Evolutionary conservation across 495 filamentous ascomycete genomes (phyloP), one percentile per base, ranked within the genome.

Genomic region (Apodospora peruviana): DNA sequence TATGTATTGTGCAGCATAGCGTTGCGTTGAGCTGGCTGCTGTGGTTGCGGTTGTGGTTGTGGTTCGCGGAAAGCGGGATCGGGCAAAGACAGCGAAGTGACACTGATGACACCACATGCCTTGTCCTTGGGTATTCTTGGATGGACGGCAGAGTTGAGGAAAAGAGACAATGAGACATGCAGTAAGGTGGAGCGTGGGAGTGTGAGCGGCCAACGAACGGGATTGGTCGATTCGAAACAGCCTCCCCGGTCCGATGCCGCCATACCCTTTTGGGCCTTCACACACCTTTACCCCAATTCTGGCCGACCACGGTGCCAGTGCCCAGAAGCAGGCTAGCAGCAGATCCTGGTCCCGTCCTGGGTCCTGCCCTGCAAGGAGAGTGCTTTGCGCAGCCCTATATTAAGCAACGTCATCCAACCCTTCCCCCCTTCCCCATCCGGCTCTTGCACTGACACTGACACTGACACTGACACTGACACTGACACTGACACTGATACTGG

Each of bases 321-420:
- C 23, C 27, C 27, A 7, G 18, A 37, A 32, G 23, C n/a, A n/a
- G n/a, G n/a, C n/a, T n/a, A n/a, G 27, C 53, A 34, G 48, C 22
- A 47, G 40, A 57, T 47, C 54, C 52, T 48, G 56, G 34, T 51
- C n/a, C n/a, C n/a, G n/a, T 49, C 27, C 14, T 7, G 27, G 27
- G 27, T 32, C 14, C 27, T 32, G 27, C 7, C 27, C 27, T 14
- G 27, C 27, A 32, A 7, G 7, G 14, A 32, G 7, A 32, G 27
- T 32, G 7, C 21, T 38, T 42, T 58, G 53, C 44, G 53, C 58
- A 64, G 62, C 62, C 60, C 60, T 66, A 61, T 59, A 58, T 57
- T 61, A 61, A 60, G 60, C 50, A 64, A 66, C 61, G 56, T 59
- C 60, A 62, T 64, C 36, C 39, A 50, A 43, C 27, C 42, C 34